Conservation (phyloP, 495 filamentous ascomycete species). For the Physcia stellaris region DNA sequence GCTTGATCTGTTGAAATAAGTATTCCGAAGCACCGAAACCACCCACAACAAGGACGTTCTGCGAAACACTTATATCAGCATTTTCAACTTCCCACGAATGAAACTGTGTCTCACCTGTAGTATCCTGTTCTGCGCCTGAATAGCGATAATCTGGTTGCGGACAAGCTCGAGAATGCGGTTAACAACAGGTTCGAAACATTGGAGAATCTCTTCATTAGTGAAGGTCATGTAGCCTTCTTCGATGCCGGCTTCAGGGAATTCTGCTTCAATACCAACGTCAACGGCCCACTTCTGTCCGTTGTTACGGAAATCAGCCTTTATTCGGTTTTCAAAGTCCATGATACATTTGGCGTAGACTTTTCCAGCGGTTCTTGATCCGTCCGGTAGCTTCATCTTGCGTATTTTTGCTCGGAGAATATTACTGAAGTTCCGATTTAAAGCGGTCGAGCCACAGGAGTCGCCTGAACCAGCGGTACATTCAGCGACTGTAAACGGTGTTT, state of each 20-base stretch:
- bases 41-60: slow-evolving; percentile 67
- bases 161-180: slow-evolving; percentile 67
- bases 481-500: slow-evolving; percentile 61
- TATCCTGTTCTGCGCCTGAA: slow-evolving; percentile 59
- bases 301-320: slow-evolving; percentile 74
- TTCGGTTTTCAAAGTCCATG: slow-evolving; percentile 74
- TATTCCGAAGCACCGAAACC: slow-evolving; percentile 74
- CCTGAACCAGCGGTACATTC: slow-evolving; percentile 69
- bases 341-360: slow-evolving; percentile 75
- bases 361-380: slow-evolving; percentile 60
- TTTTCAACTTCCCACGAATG: not conserved
- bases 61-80: slow-evolving; percentile 5
- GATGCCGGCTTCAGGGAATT: slow-evolving; percentile 67
- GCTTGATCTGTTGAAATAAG: slow-evolving; percentile 71
- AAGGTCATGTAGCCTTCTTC: slow-evolving; percentile 77
- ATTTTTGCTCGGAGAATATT: slow-evolving; percentile 72
- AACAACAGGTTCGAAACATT: slow-evolving; percentile 70
- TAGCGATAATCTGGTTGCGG: slow-evolving; percentile 69
- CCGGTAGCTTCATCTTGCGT: slow-evolving; percentile 70
- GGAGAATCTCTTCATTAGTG: slow-evolving; percentile 68
- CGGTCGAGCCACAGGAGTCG: slow-evolving; percentile 66
- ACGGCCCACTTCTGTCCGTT: slow-evolving; percentile 75
- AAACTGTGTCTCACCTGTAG: slow-evolving; percentile 42
- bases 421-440: slow-evolving; percentile 69
- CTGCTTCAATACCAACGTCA: slow-evolving; percentile 67